Base-by-base conservation (phyloP, 106 monocot genomes). In the Allium cepa region DNA sequence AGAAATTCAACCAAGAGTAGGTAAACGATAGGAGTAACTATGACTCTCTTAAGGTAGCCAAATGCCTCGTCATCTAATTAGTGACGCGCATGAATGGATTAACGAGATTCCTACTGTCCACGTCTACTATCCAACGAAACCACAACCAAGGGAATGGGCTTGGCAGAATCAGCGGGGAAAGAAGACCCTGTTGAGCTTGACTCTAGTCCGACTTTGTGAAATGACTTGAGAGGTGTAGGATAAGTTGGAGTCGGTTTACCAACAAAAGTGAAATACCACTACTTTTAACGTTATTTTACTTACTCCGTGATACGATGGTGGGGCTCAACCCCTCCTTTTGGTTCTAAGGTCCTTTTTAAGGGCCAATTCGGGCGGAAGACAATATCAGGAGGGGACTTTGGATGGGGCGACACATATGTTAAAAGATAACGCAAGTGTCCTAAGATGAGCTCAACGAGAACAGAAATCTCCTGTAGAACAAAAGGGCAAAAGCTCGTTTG, bases 401-500 rank as follows among this genome's bases (percentile, higher is more conserved):
- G 83, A 71, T 83, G 76, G 75, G 79, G 76, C 72, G 66, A 72
- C 84, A 84, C 80, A 79, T 79, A 73, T 84, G 71, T 84, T 80
- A 79, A 84, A 80, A 76, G 84, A 77, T 84, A 88, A 80, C 75
- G 75, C 77, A 87, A 75, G 83, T 80, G 83, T 83, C 87, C 78
- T 83, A 81, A 87, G 80, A 87, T 83, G 83, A 87, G 80, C 87
- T 87, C 87, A 81, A 81, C 49, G 77, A 89, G 79, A 85, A 89
- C 74, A 85, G 74, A 89, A 89, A 89, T 85, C 89, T 89, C 82
- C 77, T 85, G 82, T 80, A 79, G 79, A 89, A 81, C 82, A 89
- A 89, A 89, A 80, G 77, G 85, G 89, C 79, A 89, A 89, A 89
- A 85, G 76, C 89, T 91, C 78, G 74, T 91, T 85, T 84, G 87